Evolutionary conservation across 2,329 filamentous ascomycete species (phyloP), one percentile per base, ranked within the genome.

Genomic region (Aspergillus latus): DNA sequence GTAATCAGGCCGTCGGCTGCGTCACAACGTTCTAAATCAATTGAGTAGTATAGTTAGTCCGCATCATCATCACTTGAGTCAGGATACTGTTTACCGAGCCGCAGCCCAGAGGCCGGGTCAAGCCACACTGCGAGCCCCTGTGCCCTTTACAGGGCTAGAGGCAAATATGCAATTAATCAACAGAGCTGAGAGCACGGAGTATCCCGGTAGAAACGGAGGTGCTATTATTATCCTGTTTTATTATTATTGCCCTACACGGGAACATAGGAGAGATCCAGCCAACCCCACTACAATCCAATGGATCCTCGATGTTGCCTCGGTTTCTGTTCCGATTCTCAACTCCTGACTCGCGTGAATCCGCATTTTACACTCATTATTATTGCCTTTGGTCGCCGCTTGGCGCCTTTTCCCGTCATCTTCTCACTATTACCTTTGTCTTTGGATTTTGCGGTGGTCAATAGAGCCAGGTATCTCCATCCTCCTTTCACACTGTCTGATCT

Each of bases 221-320:
- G 34, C 34, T 36, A 36, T 36, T 5, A 32, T 32, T 5, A 32
- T 32, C 5, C 5, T 32, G 30, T 32, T 5, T 32, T 32, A 9
- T 36, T 36, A 36, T 36, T 36, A 11, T 36, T 36, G 34, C 34
- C 5, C 10, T 36, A 11, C 34, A 6, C 34, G 30, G 30, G 6
- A 8, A 37, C 49, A 7, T 29, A 51, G 39, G 15, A 36, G 40
- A 28, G 39, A 52, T 37, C 49, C 40, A 40, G 34, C 39, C n/a
- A n/a, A 28, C 49, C 21, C 49, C 49, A 52, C 49, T 28, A 15
- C 40, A 46, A 37, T 37, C 30, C 6, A n/a, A n/a, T n/a, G 9
- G 49, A 51, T 51, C 32, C 47, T 49, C 29, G 42, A 52, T 36
- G 37, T 16, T 44, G 30, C 39, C 49, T 52, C 49, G 49, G 49